Percentiles rank a stretch among this genome's conserved stretches.
These are phyloP conservation scores for Aspergillus sp. DNA, from an alignment of 2,329 filamentous ascomycete genomes.

Conservation along the genomic window DNA sequence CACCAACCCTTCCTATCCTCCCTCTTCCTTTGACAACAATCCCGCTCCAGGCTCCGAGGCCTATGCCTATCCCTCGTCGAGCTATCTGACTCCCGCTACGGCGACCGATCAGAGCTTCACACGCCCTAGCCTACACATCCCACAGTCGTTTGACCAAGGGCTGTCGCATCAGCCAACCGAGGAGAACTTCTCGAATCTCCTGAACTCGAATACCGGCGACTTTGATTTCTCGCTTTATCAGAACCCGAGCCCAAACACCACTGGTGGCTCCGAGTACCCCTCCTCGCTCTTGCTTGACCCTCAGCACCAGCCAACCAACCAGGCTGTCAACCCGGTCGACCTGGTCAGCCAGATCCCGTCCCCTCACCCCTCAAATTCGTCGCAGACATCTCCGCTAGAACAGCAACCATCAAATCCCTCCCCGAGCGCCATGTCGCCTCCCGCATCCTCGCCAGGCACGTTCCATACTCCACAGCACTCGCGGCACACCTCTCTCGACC, in stretches of 20 bases:
- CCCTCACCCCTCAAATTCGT: conserved; percentile 55
- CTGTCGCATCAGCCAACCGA: conserved; percentile 28
- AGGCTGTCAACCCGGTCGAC: conserved; percentile 49
- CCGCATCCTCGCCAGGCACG: conserved; percentile 51
- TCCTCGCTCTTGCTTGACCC: conserved; percentile 42
- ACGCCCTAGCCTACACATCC: conserved; percentile 31
- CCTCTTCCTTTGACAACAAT: conserved; percentile 28
- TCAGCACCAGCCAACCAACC: conserved; percentile 40
- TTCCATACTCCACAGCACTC: conserved; percentile 59
- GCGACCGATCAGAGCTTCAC: conserved; percentile 35
- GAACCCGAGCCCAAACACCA: conserved; percentile 31
- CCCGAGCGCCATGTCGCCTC: conserved; percentile 55
- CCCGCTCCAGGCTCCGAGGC: conserved; percentile 31
- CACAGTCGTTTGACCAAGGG: conserved; percentile 39
- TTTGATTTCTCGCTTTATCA: conserved; percentile 43
- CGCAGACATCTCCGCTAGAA: conserved; percentile 57
- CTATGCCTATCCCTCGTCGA: conserved; percentile 33
- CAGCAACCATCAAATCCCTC: conserved; percentile 53
- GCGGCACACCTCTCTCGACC: conserved; percentile 61
- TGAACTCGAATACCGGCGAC: conserved; percentile 38
- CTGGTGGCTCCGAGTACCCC: conserved; percentile 36
- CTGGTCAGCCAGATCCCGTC: conserved; percentile 48
- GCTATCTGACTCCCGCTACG: conserved; percentile 35
- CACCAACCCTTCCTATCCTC: conserved; percentile 30
- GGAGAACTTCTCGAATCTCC: conserved; percentile 40